phyloP scores from a whole-genome alignment of 2,329 filamentous ascomycete genomes.

The Epichloe gansuensis region DNA sequence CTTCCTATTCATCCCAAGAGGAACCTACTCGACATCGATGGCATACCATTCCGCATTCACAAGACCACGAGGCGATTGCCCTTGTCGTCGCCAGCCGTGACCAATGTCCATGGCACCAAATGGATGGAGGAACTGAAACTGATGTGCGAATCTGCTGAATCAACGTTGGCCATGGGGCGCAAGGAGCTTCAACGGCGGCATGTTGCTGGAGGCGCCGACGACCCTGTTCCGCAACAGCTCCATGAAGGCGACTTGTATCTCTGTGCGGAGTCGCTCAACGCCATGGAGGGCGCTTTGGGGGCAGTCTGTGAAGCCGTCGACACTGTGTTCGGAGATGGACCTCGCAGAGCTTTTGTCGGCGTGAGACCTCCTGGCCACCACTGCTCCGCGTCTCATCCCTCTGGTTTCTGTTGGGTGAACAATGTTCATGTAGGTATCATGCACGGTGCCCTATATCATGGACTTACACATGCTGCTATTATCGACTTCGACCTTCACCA shows the following conservation, averaged over 20 bases:
- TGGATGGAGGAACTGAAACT: conserved; percentile 88
- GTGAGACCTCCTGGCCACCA: conserved; percentile 92
- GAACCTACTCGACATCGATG: conserved; percentile 39
- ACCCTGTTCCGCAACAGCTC: conserved; percentile 41
- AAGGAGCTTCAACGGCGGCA: conserved; percentile 66
- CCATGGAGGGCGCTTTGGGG: conserved; percentile 82
- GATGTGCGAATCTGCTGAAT: conserved; percentile 73
- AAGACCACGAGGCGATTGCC: conserved; percentile 63
- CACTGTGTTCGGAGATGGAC: conserved; percentile 55
- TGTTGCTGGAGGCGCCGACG: conserved; percentile 38
- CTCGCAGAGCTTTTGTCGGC: conserved; percentile 75
- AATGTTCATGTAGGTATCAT: conserved; percentile 96
- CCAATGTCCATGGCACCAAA: conserved; percentile 76
- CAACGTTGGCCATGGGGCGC: conserved; percentile 60
- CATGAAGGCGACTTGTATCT: conserved; percentile 89
- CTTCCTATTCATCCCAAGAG: conserved; percentile 54
- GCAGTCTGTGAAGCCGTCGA: conserved; percentile 92
- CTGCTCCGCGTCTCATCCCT: conserved; percentile 78
- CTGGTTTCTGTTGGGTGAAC: conserved; percentile 97
- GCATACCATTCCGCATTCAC: conserved; percentile 68
- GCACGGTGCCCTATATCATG: conserved; percentile 72
- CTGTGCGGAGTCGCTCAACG: conserved; percentile 70
- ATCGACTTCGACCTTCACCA: conserved; percentile 88
- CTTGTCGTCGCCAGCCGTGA: conserved; percentile 64
- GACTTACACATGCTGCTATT: conserved; percentile 84